Percentiles rank a stretch among this genome's conserved stretches.
These are phyloP conservation scores for Pichia gijzeniarum DNA, from an alignment of 805 yeast genomes.

Conservation along the genomic window DNA sequence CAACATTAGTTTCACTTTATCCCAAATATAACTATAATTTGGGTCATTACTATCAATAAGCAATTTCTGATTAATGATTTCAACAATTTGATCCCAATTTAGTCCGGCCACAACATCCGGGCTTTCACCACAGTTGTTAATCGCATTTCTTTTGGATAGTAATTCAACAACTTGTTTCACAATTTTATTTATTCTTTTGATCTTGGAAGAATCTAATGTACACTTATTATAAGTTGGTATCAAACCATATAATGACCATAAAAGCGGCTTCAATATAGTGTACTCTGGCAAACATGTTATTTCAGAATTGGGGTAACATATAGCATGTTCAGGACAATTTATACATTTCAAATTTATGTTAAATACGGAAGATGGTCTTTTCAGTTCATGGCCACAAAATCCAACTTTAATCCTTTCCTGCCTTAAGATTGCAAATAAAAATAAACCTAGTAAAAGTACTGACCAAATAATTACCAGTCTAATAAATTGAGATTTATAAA, in stretches of 20 bases:
- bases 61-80: constrained; percentile 47
- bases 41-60: constrained; percentile 17
- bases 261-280: constrained; percentile 45
- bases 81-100: constrained; percentile 61
- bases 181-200: constrained; percentile 61
- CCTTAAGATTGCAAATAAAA: constrained; percentile 28
- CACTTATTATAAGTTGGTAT: constrained; percentile 63
- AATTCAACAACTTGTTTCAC: constrained; percentile 59
- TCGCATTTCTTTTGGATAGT: constrained; percentile 67
- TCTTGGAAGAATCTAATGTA: constrained; percentile 69
- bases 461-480: constrained; percentile 4
- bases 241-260: constrained; percentile 43
- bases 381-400: constrained; percentile 64
- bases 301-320: constrained; percentile 59
- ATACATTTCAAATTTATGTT: constrained; percentile 65
- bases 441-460: constrained; percentile 1
- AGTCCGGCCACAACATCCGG: constrained; percentile 27
- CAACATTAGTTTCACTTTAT: constrained; percentile 15
- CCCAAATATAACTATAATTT: constrained; percentile 23
- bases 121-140: constrained; percentile 33
- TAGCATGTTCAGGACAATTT: constrained; percentile 77
- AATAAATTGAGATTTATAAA: constrained; percentile 7
- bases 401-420: constrained; percentile 62
- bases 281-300: constrained; percentile 72
- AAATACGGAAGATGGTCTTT: constrained; percentile 22